phyloP scores from a whole-genome alignment of 2,329 filamentous ascomycete species.

The Cordyceps farinosa region DNA sequence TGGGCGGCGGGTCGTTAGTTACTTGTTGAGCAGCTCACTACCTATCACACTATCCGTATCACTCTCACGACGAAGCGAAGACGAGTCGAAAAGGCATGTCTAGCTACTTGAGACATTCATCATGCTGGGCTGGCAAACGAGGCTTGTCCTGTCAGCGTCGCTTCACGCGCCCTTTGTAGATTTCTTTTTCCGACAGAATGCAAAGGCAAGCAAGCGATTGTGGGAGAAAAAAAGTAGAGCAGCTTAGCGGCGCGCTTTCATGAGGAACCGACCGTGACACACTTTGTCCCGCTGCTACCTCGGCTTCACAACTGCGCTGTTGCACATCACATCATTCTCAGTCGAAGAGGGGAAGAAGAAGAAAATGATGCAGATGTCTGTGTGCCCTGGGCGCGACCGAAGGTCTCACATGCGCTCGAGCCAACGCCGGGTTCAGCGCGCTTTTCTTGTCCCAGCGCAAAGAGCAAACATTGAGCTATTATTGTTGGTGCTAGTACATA shows the following conservation, averaged over 20 bases:
- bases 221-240: neutral
- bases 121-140: neutral
- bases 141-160: neutral
- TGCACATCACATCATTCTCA: neutral
- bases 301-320: neutral
- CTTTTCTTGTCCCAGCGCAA: neutral
- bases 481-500: neutral
- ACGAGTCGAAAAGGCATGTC: conserved; percentile 1
- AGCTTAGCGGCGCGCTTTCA: neutral
- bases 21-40: neutral
- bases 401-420: conserved; percentile 17
- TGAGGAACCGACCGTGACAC: conserved; percentile 1
- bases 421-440: neutral
- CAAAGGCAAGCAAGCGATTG: neutral
- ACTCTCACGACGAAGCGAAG: neutral
- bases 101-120: conserved; percentile 1
- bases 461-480: conserved; percentile 8
- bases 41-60: too few species aligned
- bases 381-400: neutral
- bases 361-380: too few species aligned
- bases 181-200: neutral
- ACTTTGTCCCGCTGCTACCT: neutral
- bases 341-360: neutral
- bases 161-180: neutral
- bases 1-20: neutral